Percentiles rank a stretch among this genome's conserved stretches.
These are phyloP conservation scores for Bondarzewia mesenterica DNA, from an alignment of 1,284 basidiomycete species.

Conservation along the genomic window DNA sequence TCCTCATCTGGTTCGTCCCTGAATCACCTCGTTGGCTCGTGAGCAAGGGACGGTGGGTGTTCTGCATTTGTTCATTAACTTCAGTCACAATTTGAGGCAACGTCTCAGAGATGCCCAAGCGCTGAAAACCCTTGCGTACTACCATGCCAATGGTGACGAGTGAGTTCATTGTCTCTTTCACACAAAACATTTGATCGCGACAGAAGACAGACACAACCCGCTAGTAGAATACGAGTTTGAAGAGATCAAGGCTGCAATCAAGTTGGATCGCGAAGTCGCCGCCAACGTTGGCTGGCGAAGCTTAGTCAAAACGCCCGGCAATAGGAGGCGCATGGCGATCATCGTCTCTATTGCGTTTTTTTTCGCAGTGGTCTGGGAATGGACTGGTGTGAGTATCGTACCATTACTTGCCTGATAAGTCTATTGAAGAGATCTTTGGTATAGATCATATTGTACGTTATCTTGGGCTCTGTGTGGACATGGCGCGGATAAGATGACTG, in stretches of 20 bases:
- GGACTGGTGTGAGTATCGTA: slow-evolving; percentile 46
- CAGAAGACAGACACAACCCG: slow-evolving; percentile 34
- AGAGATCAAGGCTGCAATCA: slow-evolving; percentile 51
- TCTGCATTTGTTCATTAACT: slow-evolving; percentile 3
- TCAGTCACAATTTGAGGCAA: not conserved
- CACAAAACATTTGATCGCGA: not conserved
- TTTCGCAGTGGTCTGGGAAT: slow-evolving; percentile 62
- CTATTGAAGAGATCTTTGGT: slow-evolving; percentile 1
- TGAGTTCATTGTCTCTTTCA: slow-evolving; percentile 17
- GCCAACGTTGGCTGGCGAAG: slow-evolving; percentile 39
- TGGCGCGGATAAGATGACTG: not conserved
- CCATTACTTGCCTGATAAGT: too few species aligned
- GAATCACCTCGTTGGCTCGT: slow-evolving; percentile 57
- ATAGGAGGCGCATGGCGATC: slow-evolving; percentile 44
- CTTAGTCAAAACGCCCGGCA: slow-evolving; percentile 43
- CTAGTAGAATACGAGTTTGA: slow-evolving; percentile 54
- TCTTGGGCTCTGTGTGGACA: not conserved
- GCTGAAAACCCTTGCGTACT: slow-evolving; percentile 40
- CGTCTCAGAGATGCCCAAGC: slow-evolving; percentile 39
- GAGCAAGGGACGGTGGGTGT: slow-evolving; percentile 41
- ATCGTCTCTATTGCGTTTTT: slow-evolving; percentile 52
- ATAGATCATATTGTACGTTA: slow-evolving; percentile 22
- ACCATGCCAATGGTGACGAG: slow-evolving; percentile 46
- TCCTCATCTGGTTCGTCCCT: slow-evolving; percentile 46
- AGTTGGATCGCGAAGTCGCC: slow-evolving; percentile 34